Percentiles rank a stretch among this genome's conserved stretches.
Evolutionary conservation across 2,329 filamentous ascomycete species (phyloP).

Genomic region (Xylariales sp.): DNA sequence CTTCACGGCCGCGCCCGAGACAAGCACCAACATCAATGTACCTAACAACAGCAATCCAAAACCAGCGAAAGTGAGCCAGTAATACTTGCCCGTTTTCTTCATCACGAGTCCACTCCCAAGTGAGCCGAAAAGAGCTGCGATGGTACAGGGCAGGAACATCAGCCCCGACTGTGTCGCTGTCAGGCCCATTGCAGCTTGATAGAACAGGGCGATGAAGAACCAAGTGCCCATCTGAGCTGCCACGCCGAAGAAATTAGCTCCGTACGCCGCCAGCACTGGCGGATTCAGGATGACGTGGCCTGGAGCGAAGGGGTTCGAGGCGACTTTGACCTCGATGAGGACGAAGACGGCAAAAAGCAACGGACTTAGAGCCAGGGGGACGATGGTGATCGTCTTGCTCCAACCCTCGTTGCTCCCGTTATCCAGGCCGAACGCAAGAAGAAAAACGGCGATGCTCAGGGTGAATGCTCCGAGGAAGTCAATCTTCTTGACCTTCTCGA

Average conservation of each 20-base stretch:
- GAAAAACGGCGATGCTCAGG: slow-evolving; percentile 60
- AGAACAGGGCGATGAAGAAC: slow-evolving; percentile 75
- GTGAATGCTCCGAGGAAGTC: slow-evolving; percentile 69
- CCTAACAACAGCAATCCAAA: slow-evolving; percentile 52
- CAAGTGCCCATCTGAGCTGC: slow-evolving; percentile 51
- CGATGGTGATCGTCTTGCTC: slow-evolving; percentile 52
- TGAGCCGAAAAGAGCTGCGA: slow-evolving; percentile 58
- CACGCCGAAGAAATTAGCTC: slow-evolving; percentile 69
- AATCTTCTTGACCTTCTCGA: slow-evolving; percentile 59
- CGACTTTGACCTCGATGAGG: slow-evolving; percentile 62
- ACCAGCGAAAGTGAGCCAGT: slow-evolving; percentile 57
- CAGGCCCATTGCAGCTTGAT: slow-evolving; percentile 65
- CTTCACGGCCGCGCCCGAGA: slow-evolving; percentile 46
- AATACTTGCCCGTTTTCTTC: slow-evolving; percentile 66
- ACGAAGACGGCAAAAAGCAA: slow-evolving; percentile 63
- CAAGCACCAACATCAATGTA: slow-evolving; percentile 50
- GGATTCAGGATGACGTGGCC: slow-evolving; percentile 67
- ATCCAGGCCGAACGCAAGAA: slow-evolving; percentile 66
- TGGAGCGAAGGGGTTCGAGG: slow-evolving; percentile 69
- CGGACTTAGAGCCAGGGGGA: slow-evolving; percentile 50
- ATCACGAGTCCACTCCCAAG: slow-evolving; percentile 63
- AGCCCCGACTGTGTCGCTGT: slow-evolving; percentile 61
- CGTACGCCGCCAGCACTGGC: slow-evolving; percentile 61
- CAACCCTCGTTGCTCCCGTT: slow-evolving; percentile 69
- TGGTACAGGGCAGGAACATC: slow-evolving; percentile 61